Evolutionary conservation across 805 yeast species (phyloP), one percentile per base, ranked within the genome.

Genomic region (Wilhelminamyces savonicus): DNA sequence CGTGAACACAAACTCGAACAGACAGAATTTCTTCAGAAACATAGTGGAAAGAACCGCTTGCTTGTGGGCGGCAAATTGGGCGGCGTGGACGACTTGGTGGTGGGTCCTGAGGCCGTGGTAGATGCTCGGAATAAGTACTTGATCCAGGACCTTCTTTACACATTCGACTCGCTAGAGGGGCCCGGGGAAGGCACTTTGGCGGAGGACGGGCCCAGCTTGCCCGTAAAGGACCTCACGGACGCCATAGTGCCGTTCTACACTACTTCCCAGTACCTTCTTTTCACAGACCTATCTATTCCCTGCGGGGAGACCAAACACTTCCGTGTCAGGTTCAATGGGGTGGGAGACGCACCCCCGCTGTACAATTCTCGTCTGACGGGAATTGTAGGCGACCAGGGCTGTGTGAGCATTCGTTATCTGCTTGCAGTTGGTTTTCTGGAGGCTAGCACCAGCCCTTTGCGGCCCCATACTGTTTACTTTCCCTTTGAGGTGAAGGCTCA

Each of bases 291-390:
- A 3, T 23, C 28, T 2, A 35, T 62, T 7, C 32, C 31, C 6
- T 48, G 50, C 12, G 35, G 36, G 2, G 35, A 44, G 2, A 20
- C 40, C 2, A 44, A 44, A 27, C 21, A 37, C 4, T 56, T 48
- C 37, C 38, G 30, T 12, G 29, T 62, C 7, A 46, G 37, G 24
- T 42, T 59, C 31, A 55, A 52, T 2, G 39, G 38, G 14, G 32
- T 50, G 3, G 29, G 35, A n/a, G 39, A 40, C 11, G 38, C 54
- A 19, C 68, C 71, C 6, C 71, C 71, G 0, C 51, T 61, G 10
- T 64, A 64, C 41, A 64, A 64, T 37, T 40, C 62, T 6, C 43
- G 47, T 11, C 66, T 60, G 68, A 58, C 69, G 0, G 66, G 67
- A 1, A 43, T 55, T 2, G 48, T 50, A 4, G 50, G 66, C 20